Evolutionary conservation across 305 asterid species (phyloP).

Genomic region (Fraxinus paxiana): DNA sequence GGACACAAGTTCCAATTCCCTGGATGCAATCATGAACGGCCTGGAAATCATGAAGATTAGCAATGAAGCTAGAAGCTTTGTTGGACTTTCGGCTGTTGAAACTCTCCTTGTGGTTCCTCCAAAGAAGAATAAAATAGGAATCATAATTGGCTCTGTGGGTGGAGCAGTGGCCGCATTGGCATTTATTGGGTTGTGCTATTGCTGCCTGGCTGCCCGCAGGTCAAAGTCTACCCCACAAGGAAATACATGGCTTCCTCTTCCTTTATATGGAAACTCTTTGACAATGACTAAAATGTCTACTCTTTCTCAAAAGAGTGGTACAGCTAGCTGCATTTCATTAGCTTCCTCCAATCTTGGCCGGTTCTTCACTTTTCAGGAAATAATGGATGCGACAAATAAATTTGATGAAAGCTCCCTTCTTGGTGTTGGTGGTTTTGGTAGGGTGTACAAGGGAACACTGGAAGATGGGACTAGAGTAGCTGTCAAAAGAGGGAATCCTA

Average conservation of each 20-base stretch:
- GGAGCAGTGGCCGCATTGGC: slow-evolving; percentile 52
- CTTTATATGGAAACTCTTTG: slow-evolving; percentile 80
- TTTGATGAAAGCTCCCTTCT: slow-evolving; percentile 83
- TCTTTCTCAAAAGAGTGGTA: slow-evolving; percentile 80
- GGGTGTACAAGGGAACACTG: slow-evolving; percentile 86
- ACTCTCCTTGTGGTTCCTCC: slow-evolving; percentile 45
- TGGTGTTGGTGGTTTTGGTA: slow-evolving; percentile 97
- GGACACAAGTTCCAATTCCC: slow-evolving; percentile 43
- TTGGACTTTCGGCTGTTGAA: slow-evolving; percentile 63
- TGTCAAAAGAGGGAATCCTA: slow-evolving; percentile 92
- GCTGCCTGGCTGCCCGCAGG: slow-evolving; percentile 53
- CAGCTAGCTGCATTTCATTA: slow-evolving; percentile 86
- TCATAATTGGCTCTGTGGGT: slow-evolving; percentile 52
- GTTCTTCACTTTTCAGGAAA: slow-evolving; percentile 82
- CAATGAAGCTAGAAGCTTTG: slow-evolving; percentile 78
- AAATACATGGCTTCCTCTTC: slow-evolving; percentile 84
- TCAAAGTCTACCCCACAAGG: slow-evolving; percentile 62
- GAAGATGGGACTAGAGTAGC: slow-evolving; percentile 88
- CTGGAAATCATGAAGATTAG: slow-evolving; percentile 92
- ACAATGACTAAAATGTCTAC: slow-evolving; percentile 80
- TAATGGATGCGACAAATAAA: slow-evolving; percentile 80
- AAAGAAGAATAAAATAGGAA: slow-evolving; percentile 39
- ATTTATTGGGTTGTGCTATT: slow-evolving; percentile 55
- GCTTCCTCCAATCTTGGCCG: slow-evolving; percentile 77
- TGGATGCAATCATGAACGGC: slow-evolving; percentile 86